Evolutionary conservation across 1,139 yeast species (phyloP).

Genomic region (Komagataea norvegica): DNA sequence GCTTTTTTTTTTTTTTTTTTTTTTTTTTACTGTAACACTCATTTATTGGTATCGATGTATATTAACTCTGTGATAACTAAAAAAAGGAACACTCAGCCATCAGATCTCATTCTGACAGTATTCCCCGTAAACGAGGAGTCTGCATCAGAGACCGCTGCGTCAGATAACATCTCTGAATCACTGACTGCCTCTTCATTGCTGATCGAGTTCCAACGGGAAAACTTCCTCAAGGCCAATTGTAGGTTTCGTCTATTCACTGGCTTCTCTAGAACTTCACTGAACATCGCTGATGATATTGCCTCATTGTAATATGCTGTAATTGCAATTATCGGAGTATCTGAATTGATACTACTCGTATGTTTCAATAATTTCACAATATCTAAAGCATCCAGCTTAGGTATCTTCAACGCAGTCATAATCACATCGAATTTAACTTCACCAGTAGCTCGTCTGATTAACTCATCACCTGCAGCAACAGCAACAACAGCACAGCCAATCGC

Average conservation of each 20-base stretch:
- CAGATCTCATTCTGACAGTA: constrained; percentile 2
- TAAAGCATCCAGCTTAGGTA: constrained; percentile 61
- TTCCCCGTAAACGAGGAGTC: constrained; percentile 4
- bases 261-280: constrained; percentile 70
- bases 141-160: constrained; percentile 9
- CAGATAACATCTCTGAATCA: constrained; percentile 20
- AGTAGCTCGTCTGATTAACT: constrained; percentile 73
- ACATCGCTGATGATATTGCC: constrained; percentile 48
- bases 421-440: constrained; percentile 82
- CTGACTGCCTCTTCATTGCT: constrained; percentile 26
- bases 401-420: constrained; percentile 69
- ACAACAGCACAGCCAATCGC: constrained; percentile 78
- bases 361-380: constrained; percentile 77
- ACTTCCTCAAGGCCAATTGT: constrained; percentile 26
- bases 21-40: too few relatives aligned
- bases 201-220: constrained; percentile 23
- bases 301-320: constrained; percentile 71
- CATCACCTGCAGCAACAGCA: constrained; percentile 76
- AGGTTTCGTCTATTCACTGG: constrained; percentile 55
- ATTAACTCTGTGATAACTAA: too few relatives aligned
- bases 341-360: constrained; percentile 70
- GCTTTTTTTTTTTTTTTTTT: too few relatives aligned
- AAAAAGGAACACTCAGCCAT: too few relatives aligned
- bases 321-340: constrained; percentile 74
- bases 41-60: too few relatives aligned